A percentile compares a stretch with the other conserved stretches of the same genome.
Conservation (phyloP, 2,329 filamentous ascomycete genomes). For the Scedosporium aurantiacum region DNA sequence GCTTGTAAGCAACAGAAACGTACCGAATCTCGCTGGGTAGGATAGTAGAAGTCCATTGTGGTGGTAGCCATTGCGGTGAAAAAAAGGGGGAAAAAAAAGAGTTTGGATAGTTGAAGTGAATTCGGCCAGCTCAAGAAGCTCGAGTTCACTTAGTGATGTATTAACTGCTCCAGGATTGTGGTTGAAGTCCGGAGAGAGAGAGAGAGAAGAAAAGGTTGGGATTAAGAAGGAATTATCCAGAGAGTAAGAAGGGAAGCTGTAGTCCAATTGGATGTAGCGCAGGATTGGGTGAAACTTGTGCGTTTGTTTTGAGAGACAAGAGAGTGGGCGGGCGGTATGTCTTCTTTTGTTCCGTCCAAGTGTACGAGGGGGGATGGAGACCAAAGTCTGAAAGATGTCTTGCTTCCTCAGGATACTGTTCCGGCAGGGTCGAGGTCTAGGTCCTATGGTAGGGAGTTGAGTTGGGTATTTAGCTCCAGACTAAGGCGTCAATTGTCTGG, state of each 20-base stretch:
- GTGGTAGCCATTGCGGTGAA: not conserved
- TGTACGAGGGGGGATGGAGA: no score
- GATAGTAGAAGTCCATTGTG: not conserved
- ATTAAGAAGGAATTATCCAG: not conserved
- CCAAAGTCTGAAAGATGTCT: no score
- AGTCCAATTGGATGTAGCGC: not conserved
- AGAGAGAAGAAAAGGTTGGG: not conserved
- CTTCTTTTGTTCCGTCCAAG: not conserved
- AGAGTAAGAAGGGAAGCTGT: not conserved
- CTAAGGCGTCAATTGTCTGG: not conserved
- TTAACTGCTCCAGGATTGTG: not conserved
- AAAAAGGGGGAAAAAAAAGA: not conserved
- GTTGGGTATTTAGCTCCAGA: not conserved
- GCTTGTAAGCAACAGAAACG: not conserved
- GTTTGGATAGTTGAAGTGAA: not conserved
- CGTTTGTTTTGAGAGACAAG: not conserved
- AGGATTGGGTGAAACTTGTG: not conserved
- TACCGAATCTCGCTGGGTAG: not conserved
- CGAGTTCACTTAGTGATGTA: not conserved
- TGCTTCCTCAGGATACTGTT: no score
- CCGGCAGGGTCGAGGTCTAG: no score
- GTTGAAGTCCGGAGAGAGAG: not conserved
- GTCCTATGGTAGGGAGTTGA: no score
- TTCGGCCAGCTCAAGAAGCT: not conserved
- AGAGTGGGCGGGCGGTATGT: not conserved